A percentile compares a stretch with the other conserved stretches of the same genome.
Conservation (phyloP, 129 eudicot species). For the Solidago caesia region DNA sequence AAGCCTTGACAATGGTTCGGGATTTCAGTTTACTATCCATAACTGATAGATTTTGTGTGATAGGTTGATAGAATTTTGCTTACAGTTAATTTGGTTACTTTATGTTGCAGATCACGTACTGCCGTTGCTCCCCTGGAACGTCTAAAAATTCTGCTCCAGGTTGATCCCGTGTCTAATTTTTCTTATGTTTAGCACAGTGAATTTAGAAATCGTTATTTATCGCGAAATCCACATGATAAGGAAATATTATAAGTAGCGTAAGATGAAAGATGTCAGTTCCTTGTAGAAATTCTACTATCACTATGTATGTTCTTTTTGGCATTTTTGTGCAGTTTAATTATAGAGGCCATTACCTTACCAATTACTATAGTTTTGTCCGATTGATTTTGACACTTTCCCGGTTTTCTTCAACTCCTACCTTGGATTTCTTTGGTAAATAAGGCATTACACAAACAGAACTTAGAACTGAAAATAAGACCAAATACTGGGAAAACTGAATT, state of each 20-base stretch:
- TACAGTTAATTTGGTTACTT: slow-evolving; percentile 5
- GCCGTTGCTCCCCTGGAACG: slow-evolving; percentile 99
- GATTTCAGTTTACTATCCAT: background rate
- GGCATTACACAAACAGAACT: slow-evolving; percentile 17
- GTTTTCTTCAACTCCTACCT: too few species aligned
- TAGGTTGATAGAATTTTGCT: background rate
- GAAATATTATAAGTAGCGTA: slow-evolving; percentile 4
- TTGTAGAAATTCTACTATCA: background rate
- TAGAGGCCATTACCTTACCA: background rate
- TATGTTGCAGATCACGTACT: slow-evolving; percentile 77
- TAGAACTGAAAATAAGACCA: background rate
- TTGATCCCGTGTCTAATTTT: slow-evolving; percentile 21
- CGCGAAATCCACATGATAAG: background rate
- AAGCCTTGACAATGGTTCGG: background rate
- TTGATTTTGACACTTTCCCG: too few species aligned
- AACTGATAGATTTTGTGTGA: background rate
- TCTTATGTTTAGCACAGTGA: slow-evolving; percentile 8
- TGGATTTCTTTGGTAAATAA: background rate
- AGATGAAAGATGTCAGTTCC: background rate
- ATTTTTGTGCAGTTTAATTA: background rate
- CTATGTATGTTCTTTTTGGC: slow-evolving; percentile 1
- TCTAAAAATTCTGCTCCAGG: slow-evolving; percentile 88
- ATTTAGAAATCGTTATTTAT: slow-evolving; percentile 2
- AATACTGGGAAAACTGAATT: background rate
- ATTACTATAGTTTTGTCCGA: background rate